Evolutionary conservation across 495 filamentous ascomycete genomes (phyloP).

Genomic region (Halenospora varia): DNA sequence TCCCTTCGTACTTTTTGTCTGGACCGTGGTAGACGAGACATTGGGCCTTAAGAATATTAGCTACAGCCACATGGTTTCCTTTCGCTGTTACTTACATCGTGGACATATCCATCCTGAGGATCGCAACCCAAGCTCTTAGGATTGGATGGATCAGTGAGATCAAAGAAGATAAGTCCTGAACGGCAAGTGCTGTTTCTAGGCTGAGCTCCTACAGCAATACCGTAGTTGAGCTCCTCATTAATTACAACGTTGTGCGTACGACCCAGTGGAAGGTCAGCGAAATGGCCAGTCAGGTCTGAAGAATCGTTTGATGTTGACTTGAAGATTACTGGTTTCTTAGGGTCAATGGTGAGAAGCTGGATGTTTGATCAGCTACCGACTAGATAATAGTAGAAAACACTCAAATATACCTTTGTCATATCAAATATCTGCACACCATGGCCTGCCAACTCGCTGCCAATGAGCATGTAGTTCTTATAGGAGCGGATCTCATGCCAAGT

Average conservation of each 20-base stretch:
- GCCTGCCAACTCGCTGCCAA: conserved; percentile 5
- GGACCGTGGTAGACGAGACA: conserved; percentile 57
- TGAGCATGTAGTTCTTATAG: conserved; percentile 16
- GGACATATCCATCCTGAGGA: conserved; percentile 53
- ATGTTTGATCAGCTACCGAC: neutral
- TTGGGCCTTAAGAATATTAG: conserved; percentile 30
- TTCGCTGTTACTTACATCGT: conserved; percentile 34
- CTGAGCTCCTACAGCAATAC: conserved; percentile 46
- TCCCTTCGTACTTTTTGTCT: conserved; percentile 44
- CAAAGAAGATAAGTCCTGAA: conserved; percentile 53
- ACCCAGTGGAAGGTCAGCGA: conserved; percentile 39
- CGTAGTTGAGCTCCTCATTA: conserved; percentile 46
- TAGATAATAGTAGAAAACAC: too few species aligned
- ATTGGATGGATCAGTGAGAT: conserved; percentile 45
- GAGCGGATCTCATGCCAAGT: conserved; percentile 13
- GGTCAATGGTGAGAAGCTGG: conserved; percentile 8
- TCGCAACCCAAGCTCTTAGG: conserved; percentile 50
- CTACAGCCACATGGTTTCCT: neutral
- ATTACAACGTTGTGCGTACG: conserved; percentile 49
- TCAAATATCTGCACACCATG: conserved; percentile 12
- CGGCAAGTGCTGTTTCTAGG: conserved; percentile 42
- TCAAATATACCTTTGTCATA: conserved; percentile 9
- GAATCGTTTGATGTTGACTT: too few species aligned
- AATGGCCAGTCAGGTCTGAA: conserved; percentile 35
- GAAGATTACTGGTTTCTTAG: neutral